Evolutionary conservation across 805 yeast genomes (phyloP), one percentile per base, ranked within the genome.

Genomic region (Kodamaea restingae): DNA sequence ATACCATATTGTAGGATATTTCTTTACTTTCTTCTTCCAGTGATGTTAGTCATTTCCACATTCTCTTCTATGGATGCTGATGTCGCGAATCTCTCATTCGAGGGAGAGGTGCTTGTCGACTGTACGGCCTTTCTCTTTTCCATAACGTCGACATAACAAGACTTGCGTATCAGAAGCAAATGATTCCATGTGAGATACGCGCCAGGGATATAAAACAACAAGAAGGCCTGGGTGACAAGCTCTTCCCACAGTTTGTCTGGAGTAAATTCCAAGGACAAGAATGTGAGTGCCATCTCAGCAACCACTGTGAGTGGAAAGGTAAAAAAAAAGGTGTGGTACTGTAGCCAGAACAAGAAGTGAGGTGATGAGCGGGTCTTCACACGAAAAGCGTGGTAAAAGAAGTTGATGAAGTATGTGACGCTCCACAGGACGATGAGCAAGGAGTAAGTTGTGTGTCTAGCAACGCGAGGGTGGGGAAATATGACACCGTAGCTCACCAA

Each of bases 401-500:
- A 63, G 43, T 67, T 64, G 14, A 67, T 52, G 17, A 63, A 36
- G 39, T 62, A 46, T 32, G 53, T 51, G 20, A 55, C n/a, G 39
- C 70, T 58, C 71, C 71, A 68, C 15, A 63, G 45, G 9, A 51
- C 7, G 4, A 69, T 65, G 39, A 69, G 53, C 7, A 64, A 44
- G 14, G 72, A 63, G 49, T 67, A 69, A 6, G 67, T 49, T 2
- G 65, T 60, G 48, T 69, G 73, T 40, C 60, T 66, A 5, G 74
- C 72, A 17, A 68, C 49, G 32, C 52, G 60, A 4, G 73, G 72
- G 41, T 63, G 67, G 2, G 67, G 67, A 39, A 56, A 67, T 18
- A 69, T 64, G 15, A 69, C 67, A 4, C 64, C 69, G 45, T 61
- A 69, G 49, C 71, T 61, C 5, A 69, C 28, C 67, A 68, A 61